phyloP scores from a whole-genome alignment of 257 asterid genomes.

The Cinchona pubescens region DNA sequence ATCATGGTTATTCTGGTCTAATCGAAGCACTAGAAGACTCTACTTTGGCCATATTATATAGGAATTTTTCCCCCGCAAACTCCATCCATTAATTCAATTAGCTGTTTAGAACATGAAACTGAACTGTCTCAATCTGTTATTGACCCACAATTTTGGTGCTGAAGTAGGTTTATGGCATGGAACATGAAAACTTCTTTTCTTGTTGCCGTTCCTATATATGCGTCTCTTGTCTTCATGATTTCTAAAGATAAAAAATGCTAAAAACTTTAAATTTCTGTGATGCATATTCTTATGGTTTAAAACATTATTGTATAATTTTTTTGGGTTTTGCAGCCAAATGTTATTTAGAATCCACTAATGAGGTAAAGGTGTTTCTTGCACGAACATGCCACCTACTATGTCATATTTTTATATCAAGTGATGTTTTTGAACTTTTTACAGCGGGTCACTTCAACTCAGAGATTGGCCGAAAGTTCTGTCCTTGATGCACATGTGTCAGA shows the following conservation, averaged over 20 bases:
- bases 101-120: background rate
- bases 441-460: slow-evolving; percentile 86
- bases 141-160: background rate
- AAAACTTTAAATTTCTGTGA: background rate
- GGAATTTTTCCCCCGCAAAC: background rate
- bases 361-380: slow-evolving; percentile 1
- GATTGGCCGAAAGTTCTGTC: slow-evolving; percentile 87
- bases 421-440: slow-evolving; percentile 35
- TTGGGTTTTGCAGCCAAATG: background rate
- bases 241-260: background rate
- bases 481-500: slow-evolving; percentile 83
- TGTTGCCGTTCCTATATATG: background rate
- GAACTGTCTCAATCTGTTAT: background rate
- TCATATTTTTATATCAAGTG: slow-evolving; percentile 10
- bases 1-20: background rate
- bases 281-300: background rate
- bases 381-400: background rate
- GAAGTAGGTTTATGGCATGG: background rate
- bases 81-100: background rate
- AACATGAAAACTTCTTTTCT: background rate
- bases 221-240: background rate
- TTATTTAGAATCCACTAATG: background rate
- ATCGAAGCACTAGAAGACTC: background rate
- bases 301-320: background rate
- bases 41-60: background rate